A percentile compares a stretch with the other conserved stretches of the same genome.
These are phyloP conservation scores for Austroboletus niveus DNA, from an alignment of 1,284 basidiomycete species.

Conservation along the genomic window DNA sequence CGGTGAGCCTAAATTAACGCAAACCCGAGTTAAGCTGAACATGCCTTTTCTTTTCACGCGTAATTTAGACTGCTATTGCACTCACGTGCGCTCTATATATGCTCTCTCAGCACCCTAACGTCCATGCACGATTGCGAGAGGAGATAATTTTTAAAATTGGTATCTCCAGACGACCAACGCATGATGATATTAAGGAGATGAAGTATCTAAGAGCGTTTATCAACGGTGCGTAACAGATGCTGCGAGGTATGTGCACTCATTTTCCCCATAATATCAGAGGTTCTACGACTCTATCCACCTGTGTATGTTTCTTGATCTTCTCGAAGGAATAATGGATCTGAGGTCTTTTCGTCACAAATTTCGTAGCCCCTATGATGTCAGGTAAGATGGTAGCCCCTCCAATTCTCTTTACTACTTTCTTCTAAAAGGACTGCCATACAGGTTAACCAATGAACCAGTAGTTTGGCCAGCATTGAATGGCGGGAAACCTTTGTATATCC, in stretches of 20 bases:
- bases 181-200: conserved; percentile 53
- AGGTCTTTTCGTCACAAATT: neutral
- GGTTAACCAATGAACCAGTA: conserved; percentile 27
- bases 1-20: conserved; percentile 25
- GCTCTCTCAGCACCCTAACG: conserved; percentile 49
- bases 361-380: conserved; percentile 45
- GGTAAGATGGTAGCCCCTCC: conserved; percentile 27
- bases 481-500: conserved; percentile 22
- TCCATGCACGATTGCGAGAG: conserved; percentile 45
- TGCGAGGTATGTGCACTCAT: neutral
- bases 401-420: conserved; percentile 1
- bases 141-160: conserved; percentile 53
- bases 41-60: conserved; percentile 5
- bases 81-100: conserved; percentile 56
- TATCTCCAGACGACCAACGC: conserved; percentile 41
- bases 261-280: conserved; percentile 38
- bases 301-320: conserved; percentile 39
- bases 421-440: conserved; percentile 14
- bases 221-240: conserved; percentile 41
- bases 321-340: neutral
- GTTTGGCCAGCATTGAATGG: conserved; percentile 24
- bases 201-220: conserved; percentile 59
- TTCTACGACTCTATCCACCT: conserved; percentile 56
- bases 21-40: neutral
- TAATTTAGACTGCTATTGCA: conserved; percentile 44